Evolutionary conservation across 2,329 filamentous ascomycete species (phyloP).

Genomic region (Neonectria magnoliae): DNA sequence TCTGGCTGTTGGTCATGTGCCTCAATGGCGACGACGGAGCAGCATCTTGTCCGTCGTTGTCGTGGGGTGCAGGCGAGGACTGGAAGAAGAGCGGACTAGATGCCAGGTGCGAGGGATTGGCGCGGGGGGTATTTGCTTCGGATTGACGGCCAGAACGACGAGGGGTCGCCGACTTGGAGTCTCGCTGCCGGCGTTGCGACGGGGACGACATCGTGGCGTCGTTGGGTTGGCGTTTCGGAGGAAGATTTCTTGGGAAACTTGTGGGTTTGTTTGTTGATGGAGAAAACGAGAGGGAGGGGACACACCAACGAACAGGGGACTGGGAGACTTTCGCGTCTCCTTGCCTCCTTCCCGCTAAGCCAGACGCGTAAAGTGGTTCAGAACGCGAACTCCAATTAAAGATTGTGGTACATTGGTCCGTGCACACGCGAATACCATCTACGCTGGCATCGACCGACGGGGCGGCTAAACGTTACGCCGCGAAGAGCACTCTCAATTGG

Average conservation of each 20-base stretch:
- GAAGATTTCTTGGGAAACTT: conserved; percentile 25
- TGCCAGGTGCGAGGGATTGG: conserved; percentile 60
- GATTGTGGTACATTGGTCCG: conserved; percentile 28
- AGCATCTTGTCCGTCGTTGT: conserved; percentile 39
- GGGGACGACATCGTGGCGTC: conserved; percentile 54
- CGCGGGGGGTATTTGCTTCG: conserved; percentile 56
- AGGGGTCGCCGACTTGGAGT: conserved; percentile 55
- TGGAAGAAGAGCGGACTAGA: conserved; percentile 87
- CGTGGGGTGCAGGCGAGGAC: conserved; percentile 53
- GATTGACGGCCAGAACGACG: conserved; percentile 54
- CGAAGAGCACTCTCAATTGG: conserved; percentile 27
- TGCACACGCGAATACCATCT: conserved; percentile 39
- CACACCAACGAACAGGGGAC: conserved; percentile 35
- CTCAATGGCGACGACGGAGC: conserved; percentile 63
- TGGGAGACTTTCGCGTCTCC: conserved; percentile 35
- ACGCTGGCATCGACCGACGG: conserved; percentile 22
- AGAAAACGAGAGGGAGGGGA: conserved; percentile 41
- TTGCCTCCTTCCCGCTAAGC: conserved; percentile 1
- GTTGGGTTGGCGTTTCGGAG: conserved; percentile 21
- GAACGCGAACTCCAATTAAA: conserved; percentile 27
- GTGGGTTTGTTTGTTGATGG: conserved; percentile 37
- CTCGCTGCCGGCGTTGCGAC: conserved; percentile 58
- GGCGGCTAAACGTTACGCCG: conserved; percentile 48
- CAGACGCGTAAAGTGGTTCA: conserved; percentile 55
- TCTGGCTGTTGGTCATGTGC: conserved; percentile 68